Base-by-base conservation (phyloP, 2,329 filamentous ascomycete genomes). In the Metarhizium guizhouense region DNA sequence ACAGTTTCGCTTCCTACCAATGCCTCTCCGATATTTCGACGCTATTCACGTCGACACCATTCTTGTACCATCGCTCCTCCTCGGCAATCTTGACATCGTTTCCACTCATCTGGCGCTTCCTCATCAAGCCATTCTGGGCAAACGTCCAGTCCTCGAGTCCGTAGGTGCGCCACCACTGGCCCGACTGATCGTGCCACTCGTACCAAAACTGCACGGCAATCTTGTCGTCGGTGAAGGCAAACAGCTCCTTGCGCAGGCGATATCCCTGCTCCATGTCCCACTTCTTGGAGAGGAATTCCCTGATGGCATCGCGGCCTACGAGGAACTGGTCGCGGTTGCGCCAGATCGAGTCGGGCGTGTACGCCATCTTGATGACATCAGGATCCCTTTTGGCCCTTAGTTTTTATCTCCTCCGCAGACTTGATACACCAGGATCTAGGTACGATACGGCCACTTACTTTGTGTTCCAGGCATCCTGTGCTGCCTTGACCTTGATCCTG, bases 181-280 rank as follows among this genome's bases (percentile, higher is more conserved):
- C 85, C 2, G 76, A 63, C 7, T 72, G 71, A 64, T 93, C 88
- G 60, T 84, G 80, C 72, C 84, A 92, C 70, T 95, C 87, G 64
- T 93, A 95, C 90, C 90, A 95, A 68, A 94, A 95, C 66, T 95
- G 89, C 25, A 95, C 90, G 1, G 90, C 90, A 60, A 92, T 93
- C 70, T 77, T 87, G 69, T 93, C 76, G 42, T 85, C 84, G 0
- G 73, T 77, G 64, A 90, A 94, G 1, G 88, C 78, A 69, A 95
- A 95, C 1, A 95, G 74, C 67, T 95, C 90, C 69, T 95, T 95
- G 54, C 90, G 81, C 54, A 95, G 76, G 0, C 80, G 78, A 64
- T 95, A 95, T 16, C 77, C 82, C 47, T 81, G 74, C 68, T 95
- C 90, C 20, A 76, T 80, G 47, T 77, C 71, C 90, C 89, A 95